phyloP scores from a whole-genome alignment of 2,329 filamentous ascomycete genomes.

The Pseudogymnoascus sp. region DNA sequence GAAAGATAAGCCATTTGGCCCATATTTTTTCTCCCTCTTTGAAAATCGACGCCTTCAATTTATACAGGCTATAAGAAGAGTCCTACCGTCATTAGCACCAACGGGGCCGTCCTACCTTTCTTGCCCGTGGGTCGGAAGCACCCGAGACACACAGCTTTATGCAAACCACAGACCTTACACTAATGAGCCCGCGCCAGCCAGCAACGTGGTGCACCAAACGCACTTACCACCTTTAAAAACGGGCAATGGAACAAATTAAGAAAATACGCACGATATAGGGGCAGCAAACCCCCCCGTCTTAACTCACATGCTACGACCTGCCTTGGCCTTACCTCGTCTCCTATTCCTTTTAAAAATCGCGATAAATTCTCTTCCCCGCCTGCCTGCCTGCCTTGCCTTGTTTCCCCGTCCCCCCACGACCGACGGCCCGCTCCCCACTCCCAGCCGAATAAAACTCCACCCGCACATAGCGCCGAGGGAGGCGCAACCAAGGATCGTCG shows the following conservation, averaged over 20 bases:
- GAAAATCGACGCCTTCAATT: background rate
- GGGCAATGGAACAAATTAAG: background rate
- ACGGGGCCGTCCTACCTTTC: background rate
- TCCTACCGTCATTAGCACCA: background rate
- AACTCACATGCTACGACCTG: background rate
- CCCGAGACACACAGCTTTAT: background rate
- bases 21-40: background rate
- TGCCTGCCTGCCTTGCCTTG: background rate
- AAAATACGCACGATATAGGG: background rate
- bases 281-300: background rate
- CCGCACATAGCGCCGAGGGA: background rate
- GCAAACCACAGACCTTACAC: background rate
- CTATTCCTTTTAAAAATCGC: background rate
- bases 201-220: background rate
- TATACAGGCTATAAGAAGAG: background rate
- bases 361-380: background rate
- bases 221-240: background rate
- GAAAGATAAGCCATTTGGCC: background rate
- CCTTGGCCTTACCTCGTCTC: background rate
- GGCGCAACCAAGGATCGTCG: background rate
- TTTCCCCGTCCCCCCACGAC: background rate
- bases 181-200: background rate
- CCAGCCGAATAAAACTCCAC: background rate
- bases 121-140: background rate
- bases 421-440: background rate